Evolutionary conservation across 352 stramenopile genomes (phyloP).

Genomic region (Heterotrichella gracilis): DNA sequence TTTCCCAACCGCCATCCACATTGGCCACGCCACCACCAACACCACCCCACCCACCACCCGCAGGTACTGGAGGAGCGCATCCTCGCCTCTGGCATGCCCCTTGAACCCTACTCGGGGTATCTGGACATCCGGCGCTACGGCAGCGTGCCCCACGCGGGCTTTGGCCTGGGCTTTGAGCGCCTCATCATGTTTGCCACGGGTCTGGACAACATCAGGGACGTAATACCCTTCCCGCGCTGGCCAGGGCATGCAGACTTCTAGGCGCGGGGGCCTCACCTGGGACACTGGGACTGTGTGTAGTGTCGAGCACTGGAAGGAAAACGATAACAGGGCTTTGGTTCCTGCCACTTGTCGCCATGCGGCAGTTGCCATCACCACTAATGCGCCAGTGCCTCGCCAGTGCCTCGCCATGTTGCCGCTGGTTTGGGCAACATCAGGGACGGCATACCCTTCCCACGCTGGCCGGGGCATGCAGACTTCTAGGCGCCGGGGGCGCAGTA

Average conservation of each 20-base stretch:
- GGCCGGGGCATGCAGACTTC: slow-evolving; percentile 49
- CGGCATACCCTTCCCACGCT: slow-evolving; percentile 66
- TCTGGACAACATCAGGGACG: slow-evolving; percentile 78
- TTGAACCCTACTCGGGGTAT: slow-evolving; percentile 51
- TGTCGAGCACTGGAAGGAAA: too few relatives aligned
- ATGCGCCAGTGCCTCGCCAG: too few relatives aligned
- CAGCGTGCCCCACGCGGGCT: slow-evolving; percentile 57
- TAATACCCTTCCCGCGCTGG: slow-evolving; percentile 68
- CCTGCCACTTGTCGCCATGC: too few relatives aligned
- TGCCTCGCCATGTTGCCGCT: slow-evolving; percentile 50
- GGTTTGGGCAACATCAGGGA: slow-evolving; percentile 81
- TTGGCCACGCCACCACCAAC: too few relatives aligned
- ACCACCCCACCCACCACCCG: too few relatives aligned
- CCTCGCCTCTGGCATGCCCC: slow-evolving; percentile 27
- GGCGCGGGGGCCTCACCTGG: too few relatives aligned
- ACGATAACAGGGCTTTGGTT: too few relatives aligned
- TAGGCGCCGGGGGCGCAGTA: too few relatives aligned
- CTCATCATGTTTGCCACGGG: slow-evolving; percentile 53
- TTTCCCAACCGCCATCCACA: too few relatives aligned
- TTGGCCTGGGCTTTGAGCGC: slow-evolving; percentile 79
- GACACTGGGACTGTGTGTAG: too few relatives aligned
- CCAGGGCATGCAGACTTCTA: slow-evolving; percentile 51
- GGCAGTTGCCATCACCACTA: too few relatives aligned
- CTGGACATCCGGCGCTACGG: slow-evolving; percentile 46
- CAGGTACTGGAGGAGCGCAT: slow-evolving; percentile 39